Percentiles rank a stretch among this genome's conserved stretches.
Evolutionary conservation across 1,284 basidiomycete genomes (phyloP).

Genomic region (Apiotrichum gamsii): DNA sequence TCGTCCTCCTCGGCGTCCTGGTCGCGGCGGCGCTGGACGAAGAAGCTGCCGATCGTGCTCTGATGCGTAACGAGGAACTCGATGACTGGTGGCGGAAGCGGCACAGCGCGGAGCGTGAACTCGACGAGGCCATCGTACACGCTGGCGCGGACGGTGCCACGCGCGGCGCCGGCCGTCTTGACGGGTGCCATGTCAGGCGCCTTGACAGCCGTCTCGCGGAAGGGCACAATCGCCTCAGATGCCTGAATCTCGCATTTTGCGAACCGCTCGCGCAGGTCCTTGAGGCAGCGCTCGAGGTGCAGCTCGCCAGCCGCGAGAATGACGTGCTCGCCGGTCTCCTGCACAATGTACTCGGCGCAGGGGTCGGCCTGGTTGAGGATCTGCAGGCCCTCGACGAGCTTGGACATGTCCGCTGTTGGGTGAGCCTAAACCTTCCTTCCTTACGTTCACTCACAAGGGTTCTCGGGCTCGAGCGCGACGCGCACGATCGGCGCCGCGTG

Average conservation of each 20-base stretch:
- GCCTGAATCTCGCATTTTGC: slow-evolving; percentile 87
- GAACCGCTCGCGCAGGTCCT: slow-evolving; percentile 90
- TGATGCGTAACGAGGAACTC: slow-evolving; percentile 71
- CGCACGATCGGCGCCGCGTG: slow-evolving; percentile 84
- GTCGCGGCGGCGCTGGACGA: slow-evolving; percentile 34
- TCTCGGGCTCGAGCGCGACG: slow-evolving; percentile 83
- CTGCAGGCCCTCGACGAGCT: slow-evolving; percentile 79
- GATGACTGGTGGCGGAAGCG: slow-evolving; percentile 63
- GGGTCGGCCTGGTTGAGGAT: slow-evolving; percentile 93
- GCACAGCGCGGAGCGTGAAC: slow-evolving; percentile 77
- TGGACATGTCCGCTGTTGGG: slow-evolving; percentile 84
- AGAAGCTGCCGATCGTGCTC: slow-evolving; percentile 36
- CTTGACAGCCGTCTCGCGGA: slow-evolving; percentile 88
- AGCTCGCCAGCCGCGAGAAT: slow-evolving; percentile 94
- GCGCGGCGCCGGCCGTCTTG: slow-evolving; percentile 62
- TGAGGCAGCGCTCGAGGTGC: slow-evolving; percentile 93
- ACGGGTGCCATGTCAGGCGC: slow-evolving; percentile 79
- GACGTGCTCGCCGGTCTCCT: slow-evolving; percentile 95
- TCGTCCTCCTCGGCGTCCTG: slow-evolving; percentile 20
- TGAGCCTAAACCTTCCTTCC: too few relatives aligned
- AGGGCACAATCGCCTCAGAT: slow-evolving; percentile 94
- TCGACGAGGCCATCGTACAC: slow-evolving; percentile 67
- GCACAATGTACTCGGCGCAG: slow-evolving; percentile 93
- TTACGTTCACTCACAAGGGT: slow-evolving; percentile 58
- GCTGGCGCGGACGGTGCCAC: slow-evolving; percentile 71